Evolutionary conservation across 495 filamentous ascomycete genomes (phyloP).

Genomic region (Astrothelium subdiscretum): DNA sequence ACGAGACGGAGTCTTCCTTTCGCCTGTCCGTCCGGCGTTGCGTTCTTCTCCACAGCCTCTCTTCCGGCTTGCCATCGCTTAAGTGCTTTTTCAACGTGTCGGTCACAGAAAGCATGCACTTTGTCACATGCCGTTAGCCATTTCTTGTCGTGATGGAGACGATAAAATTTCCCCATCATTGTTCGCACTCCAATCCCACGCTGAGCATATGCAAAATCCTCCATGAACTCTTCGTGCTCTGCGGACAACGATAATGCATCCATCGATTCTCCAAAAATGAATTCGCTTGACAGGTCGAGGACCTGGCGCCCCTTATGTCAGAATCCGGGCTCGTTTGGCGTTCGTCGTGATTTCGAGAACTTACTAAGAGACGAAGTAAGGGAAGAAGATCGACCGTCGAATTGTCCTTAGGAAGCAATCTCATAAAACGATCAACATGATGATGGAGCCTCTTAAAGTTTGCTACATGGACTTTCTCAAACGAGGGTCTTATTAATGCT

Average conservation of each 20-base stretch:
- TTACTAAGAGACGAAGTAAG: slow-evolving; percentile 41
- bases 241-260: slow-evolving; percentile 24
- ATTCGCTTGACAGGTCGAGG: slow-evolving; percentile 59
- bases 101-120: slow-evolving; percentile 39
- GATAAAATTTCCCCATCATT: background rate
- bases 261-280: slow-evolving; percentile 54
- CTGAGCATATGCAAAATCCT: background rate
- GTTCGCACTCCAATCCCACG: background rate
- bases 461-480: slow-evolving; percentile 47
- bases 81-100: slow-evolving; percentile 27
- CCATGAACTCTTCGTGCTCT: slow-evolving; percentile 4
- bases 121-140: background rate
- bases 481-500: slow-evolving; percentile 36
- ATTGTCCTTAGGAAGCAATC: slow-evolving; percentile 36
- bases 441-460: slow-evolving; percentile 48
- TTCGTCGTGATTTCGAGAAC: too few species aligned
- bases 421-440: slow-evolving; percentile 44
- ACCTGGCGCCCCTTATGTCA: too few species aligned
- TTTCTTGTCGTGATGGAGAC: background rate
- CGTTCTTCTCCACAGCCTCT: background rate
- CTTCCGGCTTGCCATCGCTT: background rate
- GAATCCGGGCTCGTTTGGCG: too few species aligned
- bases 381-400: slow-evolving; percentile 47
- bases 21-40: slow-evolving; percentile 9
- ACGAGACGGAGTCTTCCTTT: slow-evolving; percentile 24